Evolutionary conservation across 331 rosid genomes (phyloP).

Genomic region (Arachis monticola): DNA sequence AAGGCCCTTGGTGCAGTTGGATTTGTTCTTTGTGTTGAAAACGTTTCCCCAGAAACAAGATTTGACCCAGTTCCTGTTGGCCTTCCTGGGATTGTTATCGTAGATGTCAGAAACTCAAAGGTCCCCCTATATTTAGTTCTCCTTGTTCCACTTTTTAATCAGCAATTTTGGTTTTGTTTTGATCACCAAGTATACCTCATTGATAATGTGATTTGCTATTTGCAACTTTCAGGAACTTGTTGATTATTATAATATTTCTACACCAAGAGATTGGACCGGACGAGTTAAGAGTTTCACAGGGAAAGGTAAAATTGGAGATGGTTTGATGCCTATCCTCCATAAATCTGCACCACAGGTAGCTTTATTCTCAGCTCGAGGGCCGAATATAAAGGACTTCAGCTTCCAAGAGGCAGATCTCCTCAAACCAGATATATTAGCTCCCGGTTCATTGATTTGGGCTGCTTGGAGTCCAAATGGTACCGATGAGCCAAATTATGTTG

Average conservation of each 20-base stretch:
- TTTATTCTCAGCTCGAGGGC: conserved; percentile 91
- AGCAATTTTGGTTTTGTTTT: conserved; percentile 15
- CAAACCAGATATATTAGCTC: conserved; percentile 97
- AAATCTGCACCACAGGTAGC: conserved; percentile 99
- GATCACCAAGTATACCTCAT: conserved; percentile 14
- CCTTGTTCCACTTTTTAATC: conserved; percentile 13
- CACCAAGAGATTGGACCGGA: conserved; percentile 97
- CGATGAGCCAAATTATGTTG: conserved; percentile 91
- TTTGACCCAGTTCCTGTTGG: conserved; percentile 94
- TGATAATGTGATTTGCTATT: conserved; percentile 39
- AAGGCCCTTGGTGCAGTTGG: conserved; percentile 95
- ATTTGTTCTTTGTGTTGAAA: conserved; percentile 97
- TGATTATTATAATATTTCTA: conserved; percentile 83
- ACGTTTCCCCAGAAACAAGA: conserved; percentile 86
- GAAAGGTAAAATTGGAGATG: conserved; percentile 87
- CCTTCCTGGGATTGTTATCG: conserved; percentile 88
- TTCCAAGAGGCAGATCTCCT: conserved; percentile 98
- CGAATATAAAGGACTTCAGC: conserved; percentile 89
- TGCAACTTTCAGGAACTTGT: conserved; percentile 75
- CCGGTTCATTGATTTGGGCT: conserved; percentile 98
- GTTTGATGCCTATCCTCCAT: conserved; percentile 87
- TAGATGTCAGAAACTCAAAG: conserved; percentile 80
- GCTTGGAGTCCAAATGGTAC: conserved; percentile 99
- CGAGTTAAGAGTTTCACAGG: conserved; percentile 89
- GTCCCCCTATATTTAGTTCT: conserved; percentile 47